Percentiles rank a stretch among this genome's conserved stretches.
Evolutionary conservation across 768 basidiomycete species (phyloP).

Genomic region (Daedaleopsis nitida): DNA sequence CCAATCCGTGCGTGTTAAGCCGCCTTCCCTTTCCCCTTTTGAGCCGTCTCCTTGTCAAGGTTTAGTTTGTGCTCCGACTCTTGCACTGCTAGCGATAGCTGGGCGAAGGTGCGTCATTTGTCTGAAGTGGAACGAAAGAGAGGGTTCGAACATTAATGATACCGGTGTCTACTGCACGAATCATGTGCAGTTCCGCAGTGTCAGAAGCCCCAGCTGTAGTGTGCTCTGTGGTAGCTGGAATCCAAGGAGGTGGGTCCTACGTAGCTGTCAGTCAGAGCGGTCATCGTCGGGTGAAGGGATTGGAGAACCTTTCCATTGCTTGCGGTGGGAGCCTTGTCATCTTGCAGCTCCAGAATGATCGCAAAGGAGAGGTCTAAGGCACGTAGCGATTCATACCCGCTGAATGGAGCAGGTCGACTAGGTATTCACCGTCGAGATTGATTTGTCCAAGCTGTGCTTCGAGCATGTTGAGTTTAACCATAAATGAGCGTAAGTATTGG

Average conservation of each 20-base stretch:
- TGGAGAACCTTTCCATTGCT: constrained; percentile 45
- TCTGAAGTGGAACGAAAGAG: neutral
- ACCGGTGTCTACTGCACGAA: constrained; percentile 82
- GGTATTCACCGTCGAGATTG: constrained; percentile 48
- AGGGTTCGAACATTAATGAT: constrained; percentile 64
- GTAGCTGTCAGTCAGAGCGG: too few species aligned
- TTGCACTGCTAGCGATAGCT: constrained; percentile 80
- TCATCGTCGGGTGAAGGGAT: neutral
- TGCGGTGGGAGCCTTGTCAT: constrained; percentile 58
- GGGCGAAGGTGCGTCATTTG: neutral
- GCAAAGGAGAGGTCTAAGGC: constrained; percentile 78
- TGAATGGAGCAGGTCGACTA: too few species aligned
- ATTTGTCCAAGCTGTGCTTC: constrained; percentile 70
- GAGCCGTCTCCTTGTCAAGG: constrained; percentile 22
- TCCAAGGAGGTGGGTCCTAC: constrained; percentile 77
- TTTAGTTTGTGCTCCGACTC: constrained; percentile 73
- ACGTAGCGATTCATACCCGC: neutral
- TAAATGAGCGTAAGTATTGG: constrained; percentile 80
- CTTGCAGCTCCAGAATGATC: constrained; percentile 78
- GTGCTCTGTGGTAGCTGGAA: constrained; percentile 69
- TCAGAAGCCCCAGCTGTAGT: constrained; percentile 70
- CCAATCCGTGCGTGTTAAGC: neutral
- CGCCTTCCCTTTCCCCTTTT: constrained; percentile 20
- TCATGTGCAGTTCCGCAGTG: constrained; percentile 68
- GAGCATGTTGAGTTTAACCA: constrained; percentile 79